Base-by-base conservation (phyloP, 1,284 basidiomycete species). In the Trichosporon sp. region DNA sequence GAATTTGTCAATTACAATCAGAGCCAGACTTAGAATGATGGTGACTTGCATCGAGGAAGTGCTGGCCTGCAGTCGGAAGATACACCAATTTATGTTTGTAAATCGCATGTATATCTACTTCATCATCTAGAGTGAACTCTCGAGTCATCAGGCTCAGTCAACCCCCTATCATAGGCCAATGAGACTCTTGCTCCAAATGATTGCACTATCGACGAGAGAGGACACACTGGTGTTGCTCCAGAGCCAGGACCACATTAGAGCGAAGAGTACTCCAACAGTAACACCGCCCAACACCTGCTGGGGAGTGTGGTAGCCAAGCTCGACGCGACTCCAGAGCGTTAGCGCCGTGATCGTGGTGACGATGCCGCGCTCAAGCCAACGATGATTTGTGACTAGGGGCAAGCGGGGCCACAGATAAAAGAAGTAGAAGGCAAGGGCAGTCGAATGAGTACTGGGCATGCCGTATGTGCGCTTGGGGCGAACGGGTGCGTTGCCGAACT, bases 371-470 rank as follows among this genome's bases (percentile, higher is more conserved):
- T 68, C 63, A 86, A 85, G 4, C 86, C 67, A 14, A 83, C 79
- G 37, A 3, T 85, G 31, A 1, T 83, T 83, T 0, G 83, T 81
- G 82, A 61, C 84, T 44, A 32, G 87, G 85, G 49, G 88, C 81
- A 75, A 82, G 81, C 44, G 80, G 10, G 92, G 82, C 21, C 84
- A 72, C 40, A 89, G 84, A 73, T 89, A 93, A 6, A 84, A 81
- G 16, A 86, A 86, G 75, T 86, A 90, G 79, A 86, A 93, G 0
- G 85, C 83, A 68, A 91, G 88, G 1, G 84, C 83, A 3, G 90
- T 89, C 4, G 90, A 89, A 76, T 95, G 92, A 2, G 92, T 94
- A 60, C 89, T 91, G 3, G 92, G 92, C 91, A 94, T 93, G 3
- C 90, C 91, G 73, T 73, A 74, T 3, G 79, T 79, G 36, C 70